These are phyloP conservation scores for Hibiscus mutabilis DNA, from an alignment of 345 rosid genomes.

Conservation along the genomic window DNA sequence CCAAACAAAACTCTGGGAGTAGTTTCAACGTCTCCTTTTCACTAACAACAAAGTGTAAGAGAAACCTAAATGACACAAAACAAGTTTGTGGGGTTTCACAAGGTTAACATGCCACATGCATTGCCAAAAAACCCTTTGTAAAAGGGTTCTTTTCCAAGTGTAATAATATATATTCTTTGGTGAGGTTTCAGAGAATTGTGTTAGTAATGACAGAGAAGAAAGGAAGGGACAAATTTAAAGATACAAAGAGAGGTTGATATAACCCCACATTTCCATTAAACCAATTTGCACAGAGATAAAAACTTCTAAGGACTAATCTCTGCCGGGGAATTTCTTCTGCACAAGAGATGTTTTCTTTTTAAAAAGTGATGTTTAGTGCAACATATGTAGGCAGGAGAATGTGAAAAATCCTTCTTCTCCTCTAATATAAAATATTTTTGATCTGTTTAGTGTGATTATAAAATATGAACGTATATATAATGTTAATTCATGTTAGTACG, in stretches of 20 bases:
- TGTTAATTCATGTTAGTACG: neutral
- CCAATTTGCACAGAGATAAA: slow-evolving; percentile 12
- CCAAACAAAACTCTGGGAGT: neutral
- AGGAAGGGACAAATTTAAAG: slow-evolving; percentile 13
- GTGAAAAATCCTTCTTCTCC: neutral
- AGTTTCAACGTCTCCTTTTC: neutral
- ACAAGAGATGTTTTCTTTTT: neutral
- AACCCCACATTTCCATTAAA: slow-evolving; percentile 19
- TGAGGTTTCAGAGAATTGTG: slow-evolving; percentile 10
- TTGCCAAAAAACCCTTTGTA: neutral
- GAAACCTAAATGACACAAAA: neutral
- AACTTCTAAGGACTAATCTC: neutral
- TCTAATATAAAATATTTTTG: neutral
- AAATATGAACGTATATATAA: too few relatives aligned
- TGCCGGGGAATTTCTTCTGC: neutral
- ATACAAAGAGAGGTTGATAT: slow-evolving; percentile 15
- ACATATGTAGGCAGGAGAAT: neutral
- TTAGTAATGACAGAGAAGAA: slow-evolving; percentile 4
- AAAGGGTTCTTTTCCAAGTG: neutral
- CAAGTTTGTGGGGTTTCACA: neutral
- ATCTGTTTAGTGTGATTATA: too few relatives aligned
- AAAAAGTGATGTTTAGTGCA: neutral
- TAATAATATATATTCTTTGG: neutral
- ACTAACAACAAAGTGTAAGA: neutral
- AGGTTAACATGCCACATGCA: slow-evolving; percentile 1